phyloP scores from a whole-genome alignment of 2,329 filamentous ascomycete genomes.

The Aspergillus amoenus region DNA sequence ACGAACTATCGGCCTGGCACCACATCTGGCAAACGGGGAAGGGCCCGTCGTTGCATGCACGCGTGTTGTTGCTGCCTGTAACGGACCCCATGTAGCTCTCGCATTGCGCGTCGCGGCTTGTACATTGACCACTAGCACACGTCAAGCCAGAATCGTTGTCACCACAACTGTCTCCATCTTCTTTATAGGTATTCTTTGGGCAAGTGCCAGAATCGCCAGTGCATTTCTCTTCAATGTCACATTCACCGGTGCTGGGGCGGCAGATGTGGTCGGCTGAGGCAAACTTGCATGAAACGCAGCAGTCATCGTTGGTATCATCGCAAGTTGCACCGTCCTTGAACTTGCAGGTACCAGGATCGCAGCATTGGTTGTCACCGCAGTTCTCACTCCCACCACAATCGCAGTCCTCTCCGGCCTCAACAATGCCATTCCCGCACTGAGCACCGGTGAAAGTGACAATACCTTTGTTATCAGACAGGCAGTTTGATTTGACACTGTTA shows the following conservation, averaged over 20 bases:
- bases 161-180: constrained; percentile 73
- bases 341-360: constrained; percentile 80
- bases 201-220: constrained; percentile 71
- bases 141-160: constrained; percentile 55
- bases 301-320: constrained; percentile 55
- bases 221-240: constrained; percentile 84
- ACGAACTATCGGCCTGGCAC: constrained; percentile 52
- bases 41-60: constrained; percentile 64
- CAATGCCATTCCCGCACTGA: constrained; percentile 95
- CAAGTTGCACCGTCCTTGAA: constrained; percentile 76
- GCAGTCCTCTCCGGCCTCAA: constrained; percentile 90
- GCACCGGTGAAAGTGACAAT: constrained; percentile 78
- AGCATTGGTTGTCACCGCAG: constrained; percentile 77
- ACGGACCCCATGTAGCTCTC: constrained; percentile 76
- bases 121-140: constrained; percentile 93
- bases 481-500: constrained; percentile 72
- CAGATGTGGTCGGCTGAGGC: constrained; percentile 68
- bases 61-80: constrained; percentile 72
- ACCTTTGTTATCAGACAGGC: constrained; percentile 81
- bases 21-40: constrained; percentile 68
- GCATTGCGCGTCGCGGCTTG: constrained; percentile 86
- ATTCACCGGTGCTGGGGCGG: constrained; percentile 73
- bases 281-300: constrained; percentile 46
- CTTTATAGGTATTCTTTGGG: constrained; percentile 67
- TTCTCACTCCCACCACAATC: constrained; percentile 79